Percentiles rank a stretch among this genome's conserved stretches.
These are phyloP conservation scores for Neonectria faginata DNA, from an alignment of 2,329 filamentous ascomycete genomes.

Conservation along the genomic window DNA sequence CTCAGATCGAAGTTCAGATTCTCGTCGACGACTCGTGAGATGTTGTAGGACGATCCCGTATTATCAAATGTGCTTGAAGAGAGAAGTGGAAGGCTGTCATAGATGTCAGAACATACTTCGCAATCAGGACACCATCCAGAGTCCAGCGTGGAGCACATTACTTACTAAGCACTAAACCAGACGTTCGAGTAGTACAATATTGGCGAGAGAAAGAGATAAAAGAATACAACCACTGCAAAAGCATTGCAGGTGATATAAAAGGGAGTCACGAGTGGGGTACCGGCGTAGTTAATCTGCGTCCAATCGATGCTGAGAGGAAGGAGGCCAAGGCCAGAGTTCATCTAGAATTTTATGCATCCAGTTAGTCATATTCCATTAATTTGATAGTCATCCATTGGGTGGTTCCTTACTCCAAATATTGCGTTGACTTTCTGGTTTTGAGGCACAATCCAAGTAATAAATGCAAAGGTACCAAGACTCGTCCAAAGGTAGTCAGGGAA, in stretches of 20 bases:
- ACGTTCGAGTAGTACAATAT: conserved; percentile 29
- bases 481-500: conserved; percentile 28
- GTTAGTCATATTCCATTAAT: not conserved
- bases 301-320: conserved; percentile 23
- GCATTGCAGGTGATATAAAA: conserved; percentile 28
- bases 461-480: conserved; percentile 22
- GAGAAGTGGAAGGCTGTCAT: conserved; percentile 18
- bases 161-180: conserved; percentile 28
- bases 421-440: conserved; percentile 27
- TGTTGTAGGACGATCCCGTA: conserved; percentile 17
- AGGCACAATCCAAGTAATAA: conserved; percentile 25
- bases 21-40: conserved; percentile 16
- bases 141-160: too few relatives aligned
- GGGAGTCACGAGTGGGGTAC: conserved; percentile 12
- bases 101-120: not conserved
- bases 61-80: conserved; percentile 27
- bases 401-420: conserved; percentile 19
- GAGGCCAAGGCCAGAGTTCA: conserved; percentile 25
- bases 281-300: conserved; percentile 28
- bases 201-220: conserved; percentile 20
- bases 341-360: not conserved
- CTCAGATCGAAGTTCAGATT: conserved; percentile 21
- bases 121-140: too few relatives aligned
- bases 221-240: conserved; percentile 20
- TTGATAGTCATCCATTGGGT: accelerated